Conservation (phyloP, 306 rosid genomes). For the cucumber (Cucumis sativus) region DNA sequence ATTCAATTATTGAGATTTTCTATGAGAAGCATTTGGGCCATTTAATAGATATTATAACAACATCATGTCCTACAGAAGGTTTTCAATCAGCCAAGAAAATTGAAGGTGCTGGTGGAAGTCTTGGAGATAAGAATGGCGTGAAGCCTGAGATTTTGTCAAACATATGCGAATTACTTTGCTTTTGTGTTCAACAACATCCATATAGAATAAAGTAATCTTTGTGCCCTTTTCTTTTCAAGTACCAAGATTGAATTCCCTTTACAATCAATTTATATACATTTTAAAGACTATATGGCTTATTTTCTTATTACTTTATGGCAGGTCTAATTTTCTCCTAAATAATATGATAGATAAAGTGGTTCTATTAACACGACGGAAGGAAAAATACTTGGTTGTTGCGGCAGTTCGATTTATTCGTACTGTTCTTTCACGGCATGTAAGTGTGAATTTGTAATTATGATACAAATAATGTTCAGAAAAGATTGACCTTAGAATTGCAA, state of each 20-base stretch:
- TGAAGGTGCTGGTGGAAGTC: slow-evolving; percentile 24
- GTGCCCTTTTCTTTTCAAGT: slow-evolving; percentile 16
- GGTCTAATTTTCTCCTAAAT: slow-evolving; percentile 76
- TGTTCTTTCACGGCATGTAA: slow-evolving; percentile 68
- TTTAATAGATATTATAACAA: slow-evolving; percentile 59
- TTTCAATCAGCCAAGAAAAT: slow-evolving; percentile 29
- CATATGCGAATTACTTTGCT: slow-evolving; percentile 87
- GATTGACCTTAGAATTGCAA: not conserved
- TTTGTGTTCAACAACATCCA: slow-evolving; percentile 89
- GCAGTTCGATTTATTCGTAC: slow-evolving; percentile 89
- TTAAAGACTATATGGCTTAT: not conserved
- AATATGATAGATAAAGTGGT: slow-evolving; percentile 60
- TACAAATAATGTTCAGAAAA: not conserved
- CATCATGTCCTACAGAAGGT: slow-evolving; percentile 61
- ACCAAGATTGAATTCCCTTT: slow-evolving; percentile 3
- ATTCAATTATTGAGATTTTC: slow-evolving; percentile 71
- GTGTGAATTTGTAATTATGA: slow-evolving; percentile 10
- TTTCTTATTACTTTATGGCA: slow-evolving; percentile 22
- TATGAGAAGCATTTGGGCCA: slow-evolving; percentile 89
- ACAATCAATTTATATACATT: not conserved
- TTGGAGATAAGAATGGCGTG: slow-evolving; percentile 28
- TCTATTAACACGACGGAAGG: slow-evolving; percentile 63
- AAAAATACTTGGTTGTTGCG: slow-evolving; percentile 75
- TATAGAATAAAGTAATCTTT: slow-evolving; percentile 73
- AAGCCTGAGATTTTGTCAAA: slow-evolving; percentile 86